Conservation (phyloP, 140 eudicot genomes). For the Senecio squalidus region DNA sequence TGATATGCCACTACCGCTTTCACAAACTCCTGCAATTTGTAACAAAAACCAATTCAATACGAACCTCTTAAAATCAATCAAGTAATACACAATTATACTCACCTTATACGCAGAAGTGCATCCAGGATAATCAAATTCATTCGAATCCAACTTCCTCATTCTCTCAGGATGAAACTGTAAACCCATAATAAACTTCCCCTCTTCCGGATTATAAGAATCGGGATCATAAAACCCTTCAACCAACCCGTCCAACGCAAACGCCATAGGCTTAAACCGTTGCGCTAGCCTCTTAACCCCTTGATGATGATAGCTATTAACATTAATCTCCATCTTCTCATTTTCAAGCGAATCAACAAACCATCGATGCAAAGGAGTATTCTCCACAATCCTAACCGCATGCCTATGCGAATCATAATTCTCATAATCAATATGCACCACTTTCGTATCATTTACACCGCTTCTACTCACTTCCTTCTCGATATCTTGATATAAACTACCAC, state of each 20-base stretch:
- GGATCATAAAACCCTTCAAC: slow-evolving; percentile 87
- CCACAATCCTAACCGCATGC: slow-evolving; percentile 53
- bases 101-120: slow-evolving; percentile 87
- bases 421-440: slow-evolving; percentile 61
- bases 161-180: slow-evolving; percentile 87
- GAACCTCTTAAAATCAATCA: background rate
- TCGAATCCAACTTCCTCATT: slow-evolving; percentile 49
- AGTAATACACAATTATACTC: background rate
- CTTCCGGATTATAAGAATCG: slow-evolving; percentile 71
- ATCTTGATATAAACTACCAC: slow-evolving; percentile 87
- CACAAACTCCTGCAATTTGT: slow-evolving; percentile 64
- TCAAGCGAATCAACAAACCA: slow-evolving; percentile 73
- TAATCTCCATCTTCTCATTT: slow-evolving; percentile 42
- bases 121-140: slow-evolving; percentile 79
- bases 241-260: slow-evolving; percentile 75
- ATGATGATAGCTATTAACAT: slow-evolving; percentile 84
- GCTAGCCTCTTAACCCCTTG: slow-evolving; percentile 89
- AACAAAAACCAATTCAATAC: background rate
- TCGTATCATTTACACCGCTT: slow-evolving; percentile 15
- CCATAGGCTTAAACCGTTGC: slow-evolving; percentile 78
- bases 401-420: slow-evolving; percentile 82
- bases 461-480: slow-evolving; percentile 57
- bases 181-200: slow-evolving; percentile 90
- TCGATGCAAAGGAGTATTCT: slow-evolving; percentile 60
- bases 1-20: slow-evolving; percentile 84